These are phyloP conservation scores for Byssoonygena ceratinophila DNA, from an alignment of 2,329 filamentous ascomycete genomes.

Conservation along the genomic window DNA sequence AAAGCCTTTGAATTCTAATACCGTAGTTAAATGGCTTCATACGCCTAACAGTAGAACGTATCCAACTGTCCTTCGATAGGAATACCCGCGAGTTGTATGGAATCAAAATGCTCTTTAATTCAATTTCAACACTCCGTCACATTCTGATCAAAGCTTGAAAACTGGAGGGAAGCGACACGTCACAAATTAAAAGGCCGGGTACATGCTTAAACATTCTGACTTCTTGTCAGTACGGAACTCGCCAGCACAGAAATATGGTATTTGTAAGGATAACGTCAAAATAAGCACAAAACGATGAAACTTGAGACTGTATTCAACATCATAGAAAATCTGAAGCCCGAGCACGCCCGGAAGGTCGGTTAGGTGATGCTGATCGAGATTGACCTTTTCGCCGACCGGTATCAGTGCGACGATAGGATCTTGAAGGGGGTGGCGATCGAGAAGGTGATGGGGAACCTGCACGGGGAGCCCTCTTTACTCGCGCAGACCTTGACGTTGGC, in stretches of 20 bases:
- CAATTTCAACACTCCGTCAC: not conserved
- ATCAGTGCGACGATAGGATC: constrained; percentile 8
- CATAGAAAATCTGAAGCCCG: constrained; percentile 18
- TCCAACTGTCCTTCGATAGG: not conserved
- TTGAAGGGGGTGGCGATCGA: constrained; percentile 18
- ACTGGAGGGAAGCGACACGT: too few species aligned
- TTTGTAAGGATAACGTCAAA: too few species aligned
- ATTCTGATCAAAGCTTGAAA: not conserved
- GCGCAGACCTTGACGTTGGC: constrained; percentile 18
- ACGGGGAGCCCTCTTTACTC: constrained; percentile 12
- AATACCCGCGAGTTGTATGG: not conserved
- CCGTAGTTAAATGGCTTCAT: too few species aligned
- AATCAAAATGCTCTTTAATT: not conserved
- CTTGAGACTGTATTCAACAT: too few species aligned
- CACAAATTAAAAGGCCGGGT: too few species aligned
- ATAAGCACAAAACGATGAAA: too few species aligned
- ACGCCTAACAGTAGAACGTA: not conserved
- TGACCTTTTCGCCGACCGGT: constrained; percentile 13
- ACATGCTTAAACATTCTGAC: too few species aligned
- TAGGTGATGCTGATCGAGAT: constrained; percentile 17
- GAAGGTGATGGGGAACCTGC: constrained; percentile 20
- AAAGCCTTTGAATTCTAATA: too few species aligned
- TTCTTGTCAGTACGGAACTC: too few species aligned
- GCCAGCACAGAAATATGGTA: too few species aligned
- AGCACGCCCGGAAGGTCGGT: constrained; percentile 12